Evolutionary conservation across 495 filamentous ascomycete genomes (phyloP), one percentile per base, ranked within the genome.

Genomic region (Cladorrhinum samala): DNA sequence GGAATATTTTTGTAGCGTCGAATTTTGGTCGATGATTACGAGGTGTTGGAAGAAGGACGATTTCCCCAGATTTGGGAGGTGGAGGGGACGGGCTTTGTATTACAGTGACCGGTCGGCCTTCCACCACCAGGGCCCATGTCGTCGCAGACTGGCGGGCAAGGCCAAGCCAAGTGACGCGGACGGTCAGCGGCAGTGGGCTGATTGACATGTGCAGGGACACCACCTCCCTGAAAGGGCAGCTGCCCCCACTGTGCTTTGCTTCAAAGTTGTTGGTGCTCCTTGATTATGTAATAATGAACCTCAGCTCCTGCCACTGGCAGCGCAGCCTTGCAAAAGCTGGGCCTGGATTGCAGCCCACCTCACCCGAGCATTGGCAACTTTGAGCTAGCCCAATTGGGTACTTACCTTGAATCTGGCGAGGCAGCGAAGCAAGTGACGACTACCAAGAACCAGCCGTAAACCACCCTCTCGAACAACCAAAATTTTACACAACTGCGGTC

Each of bases 351-450:
- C 53, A 44, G 49, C 38, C 50, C 50, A 41, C 36, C 27, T 42
- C 16, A 14, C 37, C 17, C 33, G 37, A 50, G 37, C 50, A 36
- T 49, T 54, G 44, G 40, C 50, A 54, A 50, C 38, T 44, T 53
- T 23, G 33, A 40, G 49, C 60, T 63, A 66, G 42, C 59, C 63
- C 38, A 11, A 64, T 66, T 58, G 56, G 63, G 61, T 50, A 63
- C 50, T 60, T 20, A 64, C 61, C 59, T 64, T 49, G 17, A 43
- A 59, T 47, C 58, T 40, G 49, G 46, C 50, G 62, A 68, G 66
- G 64, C 62, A 68, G 60, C 66, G 54, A 60, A 58, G 52, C 58
- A 55, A 55, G 57, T 65, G 64, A 68, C 65, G 65, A 68, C 63
- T 57, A 57, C 57, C 36, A 53, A 25, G 24, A 16, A 37, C 33